Evolutionary conservation across 2,329 filamentous ascomycete species (phyloP).

Genomic region (Aspergillus unguis): DNA sequence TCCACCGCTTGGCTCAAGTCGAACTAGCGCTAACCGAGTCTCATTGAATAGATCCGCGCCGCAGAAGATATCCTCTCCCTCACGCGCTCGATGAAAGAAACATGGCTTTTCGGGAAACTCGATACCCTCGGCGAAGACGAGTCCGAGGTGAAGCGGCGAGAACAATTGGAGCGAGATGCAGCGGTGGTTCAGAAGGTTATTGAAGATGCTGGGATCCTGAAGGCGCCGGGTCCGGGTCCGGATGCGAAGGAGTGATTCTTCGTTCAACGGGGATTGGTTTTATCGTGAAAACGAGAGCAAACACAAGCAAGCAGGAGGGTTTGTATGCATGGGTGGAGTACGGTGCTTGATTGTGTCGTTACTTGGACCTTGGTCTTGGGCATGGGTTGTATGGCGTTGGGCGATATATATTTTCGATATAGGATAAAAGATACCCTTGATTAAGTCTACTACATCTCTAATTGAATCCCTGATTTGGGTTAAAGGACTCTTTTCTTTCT

Average conservation of each 20-base stretch:
- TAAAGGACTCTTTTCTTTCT: too few species aligned
- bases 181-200: constrained; percentile 47
- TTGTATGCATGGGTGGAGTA: too few species aligned
- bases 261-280: not conserved
- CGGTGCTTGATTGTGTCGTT: too few species aligned
- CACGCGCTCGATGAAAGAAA: constrained; percentile 62
- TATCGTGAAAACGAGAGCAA: not conserved
- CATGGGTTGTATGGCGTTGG: too few species aligned
- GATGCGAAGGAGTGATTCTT: constrained; percentile 2
- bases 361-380: too few species aligned
- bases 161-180: constrained; percentile 48
- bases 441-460: too few species aligned
- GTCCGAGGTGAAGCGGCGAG: constrained; percentile 37
- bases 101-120: constrained; percentile 65
- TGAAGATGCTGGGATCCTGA: constrained; percentile 29
- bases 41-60: constrained; percentile 51
- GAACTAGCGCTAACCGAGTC: not conserved
- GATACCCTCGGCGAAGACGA: constrained; percentile 52
- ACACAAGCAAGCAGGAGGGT: too few species aligned
- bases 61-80: constrained; percentile 61
- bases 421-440: too few species aligned
- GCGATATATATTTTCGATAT: too few species aligned
- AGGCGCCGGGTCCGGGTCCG: constrained; percentile 9
- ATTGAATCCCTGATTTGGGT: too few species aligned
- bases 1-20: not conserved